Percentiles rank a stretch among this genome's conserved stretches.
Evolutionary conservation across 371 early-diverging fungal genomes (phyloP).

Genomic region (Mucor plumbeus): DNA sequence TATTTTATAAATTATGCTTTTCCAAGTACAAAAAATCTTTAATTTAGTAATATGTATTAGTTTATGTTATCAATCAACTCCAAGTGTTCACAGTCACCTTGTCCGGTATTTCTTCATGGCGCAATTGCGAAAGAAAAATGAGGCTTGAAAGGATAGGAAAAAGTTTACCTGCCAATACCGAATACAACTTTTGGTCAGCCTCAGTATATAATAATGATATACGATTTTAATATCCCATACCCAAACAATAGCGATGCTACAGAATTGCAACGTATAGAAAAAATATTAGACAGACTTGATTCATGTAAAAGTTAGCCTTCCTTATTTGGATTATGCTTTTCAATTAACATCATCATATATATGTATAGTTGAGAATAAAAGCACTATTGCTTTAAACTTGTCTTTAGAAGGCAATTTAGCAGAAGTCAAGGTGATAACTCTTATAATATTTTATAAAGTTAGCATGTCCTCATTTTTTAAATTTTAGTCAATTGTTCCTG

Average conservation of each 20-base stretch:
- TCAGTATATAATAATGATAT: slow-evolving; percentile 52
- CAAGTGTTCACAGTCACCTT: not conserved
- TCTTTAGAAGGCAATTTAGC: slow-evolving; percentile 58
- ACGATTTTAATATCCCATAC: slow-evolving; percentile 69
- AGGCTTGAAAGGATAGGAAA: not conserved
- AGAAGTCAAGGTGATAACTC: slow-evolving; percentile 54
- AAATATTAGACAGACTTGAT: slow-evolving; percentile 47
- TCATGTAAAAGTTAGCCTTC: slow-evolving; percentile 37
- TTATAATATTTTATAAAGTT: not conserved
- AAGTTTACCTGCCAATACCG: not conserved
- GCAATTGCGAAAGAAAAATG: too few species aligned
- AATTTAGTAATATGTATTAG: too few species aligned
- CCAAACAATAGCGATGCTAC: slow-evolving; percentile 32
- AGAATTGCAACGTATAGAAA: slow-evolving; percentile 42
- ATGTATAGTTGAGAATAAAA: slow-evolving; percentile 57
- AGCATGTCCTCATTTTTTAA: not conserved
- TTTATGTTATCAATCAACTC: too few species aligned
- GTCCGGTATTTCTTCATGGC: not conserved
- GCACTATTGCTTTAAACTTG: slow-evolving; percentile 76
- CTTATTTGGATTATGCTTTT: not conserved
- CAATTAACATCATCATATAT: not conserved
- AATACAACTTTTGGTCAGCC: not conserved
- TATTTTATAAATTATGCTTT: too few species aligned
- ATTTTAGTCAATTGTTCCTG: slow-evolving; percentile 47
- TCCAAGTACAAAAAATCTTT: too few species aligned